Percentiles rank a stretch among this genome's conserved stretches.
phyloP scores from a whole-genome alignment of 345 rosid genomes.

The Lepidium didymum region DNA sequence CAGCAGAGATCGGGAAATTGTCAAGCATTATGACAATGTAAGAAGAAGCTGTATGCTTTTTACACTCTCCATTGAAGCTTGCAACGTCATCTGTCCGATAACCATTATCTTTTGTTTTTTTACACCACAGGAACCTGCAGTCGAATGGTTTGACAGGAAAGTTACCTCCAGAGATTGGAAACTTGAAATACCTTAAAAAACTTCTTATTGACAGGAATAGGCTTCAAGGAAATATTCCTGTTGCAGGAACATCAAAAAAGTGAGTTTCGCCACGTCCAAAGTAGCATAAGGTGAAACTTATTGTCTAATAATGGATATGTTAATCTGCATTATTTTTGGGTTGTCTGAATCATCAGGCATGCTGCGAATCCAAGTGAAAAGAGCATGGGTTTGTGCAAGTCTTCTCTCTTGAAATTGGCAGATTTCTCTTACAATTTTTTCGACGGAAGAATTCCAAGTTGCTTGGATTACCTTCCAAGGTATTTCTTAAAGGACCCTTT shows the following conservation, averaged over 20 bases:
- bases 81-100: background rate
- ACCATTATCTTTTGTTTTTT: background rate
- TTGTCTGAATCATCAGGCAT: constrained; percentile 35
- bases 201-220: constrained; percentile 76
- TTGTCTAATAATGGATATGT: background rate
- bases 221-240: constrained; percentile 77
- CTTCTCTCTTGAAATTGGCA: constrained; percentile 51
- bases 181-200: constrained; percentile 63
- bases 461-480: constrained; percentile 76
- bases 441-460: constrained; percentile 70
- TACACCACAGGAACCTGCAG: constrained; percentile 66
- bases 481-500: constrained; percentile 12
- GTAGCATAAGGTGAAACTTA: background rate
- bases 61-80: background rate
- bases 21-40: constrained; percentile 52
- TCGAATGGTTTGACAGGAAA: constrained; percentile 83
- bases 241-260: constrained; percentile 12
- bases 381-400: constrained; percentile 62
- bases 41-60: background rate
- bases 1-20: constrained; percentile 72
- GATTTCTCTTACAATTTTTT: constrained; percentile 89
- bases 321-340: background rate
- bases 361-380: constrained; percentile 36
- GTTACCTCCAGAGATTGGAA: constrained; percentile 70
- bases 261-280: constrained; percentile 2